Evolutionary conservation across 225 moss, liverwort and hornwort genomes (phyloP).

Genomic region (Pseudisothecium myosuroides): DNA sequence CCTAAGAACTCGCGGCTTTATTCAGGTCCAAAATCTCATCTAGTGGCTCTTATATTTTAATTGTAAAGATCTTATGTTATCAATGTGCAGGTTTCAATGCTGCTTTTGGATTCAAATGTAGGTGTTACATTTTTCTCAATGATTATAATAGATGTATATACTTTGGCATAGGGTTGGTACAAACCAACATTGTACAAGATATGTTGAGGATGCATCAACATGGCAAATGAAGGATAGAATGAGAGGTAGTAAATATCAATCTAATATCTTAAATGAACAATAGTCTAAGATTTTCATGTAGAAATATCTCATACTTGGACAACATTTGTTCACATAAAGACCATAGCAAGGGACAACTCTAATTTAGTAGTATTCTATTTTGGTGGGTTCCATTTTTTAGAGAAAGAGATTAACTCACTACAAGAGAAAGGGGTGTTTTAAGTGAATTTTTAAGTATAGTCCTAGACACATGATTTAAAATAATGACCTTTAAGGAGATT

Average conservation of each 20-base stretch:
- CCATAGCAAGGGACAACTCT: neutral
- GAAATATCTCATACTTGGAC: neutral
- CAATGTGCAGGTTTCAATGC: rapidly evolving
- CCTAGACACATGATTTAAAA: no score
- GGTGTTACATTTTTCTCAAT: neutral
- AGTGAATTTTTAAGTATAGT: no score
- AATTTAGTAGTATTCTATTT: neutral
- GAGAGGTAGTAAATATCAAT: neutral
- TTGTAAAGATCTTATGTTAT: neutral
- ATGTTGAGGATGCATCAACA: neutral
- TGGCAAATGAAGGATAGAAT: neutral
- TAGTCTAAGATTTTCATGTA: neutral
- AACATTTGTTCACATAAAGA: neutral
- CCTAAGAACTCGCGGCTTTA: no score
- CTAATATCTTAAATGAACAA: neutral
- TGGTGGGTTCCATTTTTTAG: neutral
- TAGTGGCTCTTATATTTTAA: neutral
- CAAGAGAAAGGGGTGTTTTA: no score
- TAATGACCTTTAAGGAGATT: no score
- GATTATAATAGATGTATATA: neutral
- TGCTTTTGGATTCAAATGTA: neutral
- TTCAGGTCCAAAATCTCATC: no score
- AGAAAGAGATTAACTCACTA: neutral
- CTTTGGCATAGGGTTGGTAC: neutral
- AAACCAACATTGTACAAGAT: neutral